Conservation (phyloP, 306 rosid genomes). For the Rosa lucieae region DNA sequence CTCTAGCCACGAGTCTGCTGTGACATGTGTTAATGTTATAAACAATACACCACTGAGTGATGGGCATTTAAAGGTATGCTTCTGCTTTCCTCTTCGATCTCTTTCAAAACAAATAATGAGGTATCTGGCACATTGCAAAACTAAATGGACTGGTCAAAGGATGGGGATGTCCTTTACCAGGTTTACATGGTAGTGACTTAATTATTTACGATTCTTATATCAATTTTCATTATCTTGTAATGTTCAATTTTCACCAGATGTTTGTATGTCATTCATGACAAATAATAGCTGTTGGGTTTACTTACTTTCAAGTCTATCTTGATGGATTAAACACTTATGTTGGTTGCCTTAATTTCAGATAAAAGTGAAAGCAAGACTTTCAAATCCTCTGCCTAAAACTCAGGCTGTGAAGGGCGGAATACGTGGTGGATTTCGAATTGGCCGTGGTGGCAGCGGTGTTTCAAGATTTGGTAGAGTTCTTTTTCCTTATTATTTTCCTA, state of each 20-base stretch:
- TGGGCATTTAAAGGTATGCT: slow-evolving; percentile 58
- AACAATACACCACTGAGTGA: slow-evolving; percentile 56
- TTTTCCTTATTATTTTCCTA: background rate
- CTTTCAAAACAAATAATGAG: background rate
- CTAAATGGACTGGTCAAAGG: too few relatives aligned
- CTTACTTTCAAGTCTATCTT: slow-evolving; percentile 14
- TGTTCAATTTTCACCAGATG: background rate
- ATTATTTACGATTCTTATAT: background rate
- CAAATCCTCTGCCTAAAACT: slow-evolving; percentile 86
- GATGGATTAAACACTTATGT: slow-evolving; percentile 5
- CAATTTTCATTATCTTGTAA: background rate
- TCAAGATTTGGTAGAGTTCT: slow-evolving; percentile 48
- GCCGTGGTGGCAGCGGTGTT: slow-evolving; percentile 48
- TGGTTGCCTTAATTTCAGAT: slow-evolving; percentile 34
- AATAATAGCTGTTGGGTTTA: background rate
- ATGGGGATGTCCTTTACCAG: too few relatives aligned
- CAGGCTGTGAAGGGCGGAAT: slow-evolving; percentile 82
- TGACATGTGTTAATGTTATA: slow-evolving; percentile 61
- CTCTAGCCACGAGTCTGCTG: slow-evolving; percentile 74
- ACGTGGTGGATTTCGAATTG: slow-evolving; percentile 81
- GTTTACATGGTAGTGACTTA: background rate
- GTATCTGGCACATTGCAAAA: background rate
- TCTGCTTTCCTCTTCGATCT: background rate
- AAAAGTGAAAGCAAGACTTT: slow-evolving; percentile 83
- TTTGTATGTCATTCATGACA: background rate